A percentile compares a stretch with the other conserved stretches of the same genome.
These are phyloP conservation scores for Globisporangium lucens DNA, from an alignment of 352 stramenopile genomes.

Conservation along the genomic window DNA sequence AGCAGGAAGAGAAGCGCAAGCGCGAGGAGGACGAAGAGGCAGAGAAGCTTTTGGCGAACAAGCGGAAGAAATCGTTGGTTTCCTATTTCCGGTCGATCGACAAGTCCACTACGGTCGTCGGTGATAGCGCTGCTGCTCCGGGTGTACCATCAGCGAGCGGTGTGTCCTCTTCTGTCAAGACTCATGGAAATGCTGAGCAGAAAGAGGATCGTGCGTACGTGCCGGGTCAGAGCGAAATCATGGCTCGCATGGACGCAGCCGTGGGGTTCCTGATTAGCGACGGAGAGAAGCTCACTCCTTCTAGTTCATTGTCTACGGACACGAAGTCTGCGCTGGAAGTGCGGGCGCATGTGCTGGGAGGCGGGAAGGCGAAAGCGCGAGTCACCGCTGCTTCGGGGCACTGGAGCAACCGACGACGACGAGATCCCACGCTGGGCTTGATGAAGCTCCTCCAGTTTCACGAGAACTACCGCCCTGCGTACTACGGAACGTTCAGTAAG, in stretches of 20 bases:
- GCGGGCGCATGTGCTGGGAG: conserved; percentile 8
- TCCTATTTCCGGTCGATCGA: conserved; percentile 64
- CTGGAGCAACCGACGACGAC: conserved; percentile 54
- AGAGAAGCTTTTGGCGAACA: conserved; percentile 40
- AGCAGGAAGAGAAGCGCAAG: conserved; percentile 62
- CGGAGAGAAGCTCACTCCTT: neutral
- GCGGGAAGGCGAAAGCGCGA: conserved; percentile 18
- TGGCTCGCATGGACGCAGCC: conserved; percentile 51
- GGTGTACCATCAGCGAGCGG: neutral
- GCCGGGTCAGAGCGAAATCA: conserved; percentile 24
- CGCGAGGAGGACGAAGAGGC: conserved; percentile 48
- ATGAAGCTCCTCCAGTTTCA: conserved; percentile 89
- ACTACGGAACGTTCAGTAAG: conserved; percentile 73
- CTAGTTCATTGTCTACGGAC: neutral
- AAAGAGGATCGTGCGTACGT: neutral
- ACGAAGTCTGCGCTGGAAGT: conserved; percentile 12
- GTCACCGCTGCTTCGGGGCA: conserved; percentile 20
- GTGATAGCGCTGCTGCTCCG: neutral
- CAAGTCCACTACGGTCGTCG: conserved; percentile 3
- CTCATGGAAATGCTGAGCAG: neutral
- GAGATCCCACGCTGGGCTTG: conserved; percentile 57
- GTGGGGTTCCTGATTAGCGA: conserved; percentile 24
- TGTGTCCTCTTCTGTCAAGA: neutral
- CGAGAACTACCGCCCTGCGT: conserved; percentile 79
- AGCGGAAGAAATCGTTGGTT: conserved; percentile 61